Percentiles rank a stretch among this genome's conserved stretches.
Conservation (phyloP, 1,139 yeast genomes). For the Candida freyschussii region DNA sequence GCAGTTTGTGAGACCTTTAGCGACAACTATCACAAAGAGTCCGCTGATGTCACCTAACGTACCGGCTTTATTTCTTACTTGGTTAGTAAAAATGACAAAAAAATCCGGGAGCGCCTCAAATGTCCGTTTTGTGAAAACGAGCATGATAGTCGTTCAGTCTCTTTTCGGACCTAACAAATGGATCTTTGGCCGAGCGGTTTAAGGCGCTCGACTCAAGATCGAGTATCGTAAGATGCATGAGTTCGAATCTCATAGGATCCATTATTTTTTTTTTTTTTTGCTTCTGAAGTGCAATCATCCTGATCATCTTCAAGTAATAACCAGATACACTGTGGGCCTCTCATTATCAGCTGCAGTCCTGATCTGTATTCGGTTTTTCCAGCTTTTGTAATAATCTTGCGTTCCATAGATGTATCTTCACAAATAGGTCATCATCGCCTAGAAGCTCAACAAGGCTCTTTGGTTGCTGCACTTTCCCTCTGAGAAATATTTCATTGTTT, state of each 20-base stretch:
- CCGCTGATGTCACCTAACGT: no score
- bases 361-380: no score
- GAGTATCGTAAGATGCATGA: slow-evolving; percentile 15
- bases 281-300: slow-evolving; percentile 10
- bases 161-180: no score
- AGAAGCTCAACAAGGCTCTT: slow-evolving; percentile 56
- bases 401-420: slow-evolving; percentile 66
- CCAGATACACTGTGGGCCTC: no score
- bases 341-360: not conserved
- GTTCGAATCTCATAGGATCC: slow-evolving; percentile 15
- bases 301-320: no score
- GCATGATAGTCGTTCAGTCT: no score
- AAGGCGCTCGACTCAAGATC: slow-evolving; percentile 17
- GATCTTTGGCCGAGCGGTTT: slow-evolving; percentile 16
- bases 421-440: slow-evolving; percentile 53
- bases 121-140: no score
- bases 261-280: slow-evolving; percentile 9
- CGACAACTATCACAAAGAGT: no score
- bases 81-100: no score
- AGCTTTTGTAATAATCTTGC: slow-evolving; percentile 35
- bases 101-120: no score
- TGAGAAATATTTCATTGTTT: slow-evolving; percentile 36
- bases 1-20: no score
- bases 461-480: slow-evolving; percentile 50
- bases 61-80: no score